Conservation (phyloP, 495 filamentous ascomycete genomes). For the Bombardia bombarda region DNA sequence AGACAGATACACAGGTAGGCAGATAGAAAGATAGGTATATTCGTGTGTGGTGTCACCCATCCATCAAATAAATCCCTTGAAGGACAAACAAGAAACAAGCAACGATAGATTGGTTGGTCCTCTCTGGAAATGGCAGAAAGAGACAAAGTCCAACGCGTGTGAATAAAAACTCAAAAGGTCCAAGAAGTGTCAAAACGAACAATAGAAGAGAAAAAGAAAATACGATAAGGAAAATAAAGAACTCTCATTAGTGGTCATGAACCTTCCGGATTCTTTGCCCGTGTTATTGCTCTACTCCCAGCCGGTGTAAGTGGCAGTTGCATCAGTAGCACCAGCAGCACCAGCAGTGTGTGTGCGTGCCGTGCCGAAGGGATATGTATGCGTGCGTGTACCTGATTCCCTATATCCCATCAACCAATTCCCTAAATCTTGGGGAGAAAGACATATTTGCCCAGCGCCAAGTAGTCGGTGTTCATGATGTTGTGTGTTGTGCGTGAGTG, state of each 20-base stretch:
- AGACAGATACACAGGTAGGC: too few species aligned
- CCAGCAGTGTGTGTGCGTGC: background rate
- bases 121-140: background rate
- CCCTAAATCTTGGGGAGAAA: too few species aligned
- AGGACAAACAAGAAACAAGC: background rate
- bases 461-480: too few species aligned
- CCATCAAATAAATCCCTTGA: background rate
- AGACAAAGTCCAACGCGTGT: background rate
- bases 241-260: background rate
- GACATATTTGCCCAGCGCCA: too few species aligned
- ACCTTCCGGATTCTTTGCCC: background rate
- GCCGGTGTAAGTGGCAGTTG: too few species aligned
- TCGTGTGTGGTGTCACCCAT: background rate
- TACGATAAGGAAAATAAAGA: background rate
- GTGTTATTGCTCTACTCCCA: too few species aligned
- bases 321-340: too few species aligned
- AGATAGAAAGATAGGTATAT: too few species aligned
- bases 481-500: too few species aligned
- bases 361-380: too few species aligned
- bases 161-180: background rate
- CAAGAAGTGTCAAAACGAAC: background rate
- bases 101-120: too few species aligned
- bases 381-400: background rate
- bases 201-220: background rate
- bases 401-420: background rate